These are phyloP conservation scores for Lumnitzera littorea DNA, from an alignment of 345 rosid genomes.

Conservation along the genomic window DNA sequence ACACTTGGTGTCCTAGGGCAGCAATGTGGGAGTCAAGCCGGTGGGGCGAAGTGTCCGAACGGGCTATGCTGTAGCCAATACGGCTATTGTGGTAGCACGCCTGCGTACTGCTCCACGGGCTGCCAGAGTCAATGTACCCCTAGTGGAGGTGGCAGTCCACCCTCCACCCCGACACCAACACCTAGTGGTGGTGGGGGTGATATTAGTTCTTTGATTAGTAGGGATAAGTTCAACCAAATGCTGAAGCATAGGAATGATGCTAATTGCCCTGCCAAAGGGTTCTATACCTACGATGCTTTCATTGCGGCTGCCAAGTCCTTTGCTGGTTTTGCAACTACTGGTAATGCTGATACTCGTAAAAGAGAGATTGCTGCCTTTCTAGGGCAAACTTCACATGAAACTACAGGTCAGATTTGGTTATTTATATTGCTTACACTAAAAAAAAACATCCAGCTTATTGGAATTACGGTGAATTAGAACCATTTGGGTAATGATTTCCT, in stretches of 20 bases:
- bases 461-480: too few relatives aligned
- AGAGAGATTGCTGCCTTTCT: conserved; percentile 17
- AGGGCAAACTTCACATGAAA: conserved; percentile 16
- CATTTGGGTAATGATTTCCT: too few relatives aligned
- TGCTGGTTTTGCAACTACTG: conserved; percentile 9
- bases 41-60: background rate
- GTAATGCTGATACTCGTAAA: conserved; percentile 10
- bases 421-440: too few relatives aligned
- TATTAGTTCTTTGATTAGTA: conserved; percentile 7
- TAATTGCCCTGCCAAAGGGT: conserved; percentile 10
- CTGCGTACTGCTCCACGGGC: conserved; percentile 4
- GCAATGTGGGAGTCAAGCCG: conserved; percentile 7
- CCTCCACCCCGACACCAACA: too few relatives aligned
- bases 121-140: conserved; percentile 1
- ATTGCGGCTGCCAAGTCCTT: conserved; percentile 11
- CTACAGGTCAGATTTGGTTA: conserved; percentile 8
- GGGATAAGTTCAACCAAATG: conserved; percentile 11
- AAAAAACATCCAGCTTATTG: too few relatives aligned
- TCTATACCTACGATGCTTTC: conserved; percentile 16
- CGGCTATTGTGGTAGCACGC: conserved; percentile 3
- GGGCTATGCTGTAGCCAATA: conserved; percentile 8
- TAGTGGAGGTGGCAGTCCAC: background rate
- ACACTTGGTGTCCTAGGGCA: background rate
- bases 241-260: conserved; percentile 15
- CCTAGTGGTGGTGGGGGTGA: conserved; percentile 1